These are phyloP conservation scores for Colletotrichum sp. DNA, from an alignment of 2,329 filamentous ascomycete species.

Conservation along the genomic window DNA sequence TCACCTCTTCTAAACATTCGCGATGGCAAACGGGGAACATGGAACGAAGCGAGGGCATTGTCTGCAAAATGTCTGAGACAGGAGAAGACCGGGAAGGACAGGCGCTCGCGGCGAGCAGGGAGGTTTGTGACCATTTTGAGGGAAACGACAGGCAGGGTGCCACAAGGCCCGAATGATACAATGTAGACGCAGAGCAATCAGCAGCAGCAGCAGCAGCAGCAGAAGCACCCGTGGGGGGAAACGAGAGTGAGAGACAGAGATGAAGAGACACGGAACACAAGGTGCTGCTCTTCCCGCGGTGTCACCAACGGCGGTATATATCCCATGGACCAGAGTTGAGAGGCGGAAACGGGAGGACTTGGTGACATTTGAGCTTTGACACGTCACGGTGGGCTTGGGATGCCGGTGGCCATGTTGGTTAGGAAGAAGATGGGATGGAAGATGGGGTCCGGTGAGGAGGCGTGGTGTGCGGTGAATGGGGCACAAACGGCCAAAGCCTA, in stretches of 20 bases:
- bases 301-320: constrained; percentile 10
- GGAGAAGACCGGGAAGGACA: constrained; percentile 24
- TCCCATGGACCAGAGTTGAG: background rate
- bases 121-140: background rate
- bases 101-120: background rate
- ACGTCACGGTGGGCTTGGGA: background rate
- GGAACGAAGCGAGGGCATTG: background rate
- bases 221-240: background rate
- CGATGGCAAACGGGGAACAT: background rate
- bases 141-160: background rate
- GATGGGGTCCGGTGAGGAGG: background rate
- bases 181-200: background rate
- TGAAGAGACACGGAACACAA: constrained; percentile 1
- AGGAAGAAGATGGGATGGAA: background rate
- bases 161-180: background rate
- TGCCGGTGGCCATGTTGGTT: background rate
- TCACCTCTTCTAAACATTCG: constrained; percentile 2
- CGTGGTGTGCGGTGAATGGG: background rate
- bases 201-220: background rate
- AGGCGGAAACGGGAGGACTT: background rate
- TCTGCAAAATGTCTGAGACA: constrained; percentile 29
- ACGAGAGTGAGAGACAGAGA: background rate
- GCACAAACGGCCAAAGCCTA: constrained; percentile 3
- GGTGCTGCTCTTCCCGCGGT: background rate
- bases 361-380: background rate